Evolutionary conservation across 306 rosid genomes (phyloP).

Genomic region (Morella rubra): DNA sequence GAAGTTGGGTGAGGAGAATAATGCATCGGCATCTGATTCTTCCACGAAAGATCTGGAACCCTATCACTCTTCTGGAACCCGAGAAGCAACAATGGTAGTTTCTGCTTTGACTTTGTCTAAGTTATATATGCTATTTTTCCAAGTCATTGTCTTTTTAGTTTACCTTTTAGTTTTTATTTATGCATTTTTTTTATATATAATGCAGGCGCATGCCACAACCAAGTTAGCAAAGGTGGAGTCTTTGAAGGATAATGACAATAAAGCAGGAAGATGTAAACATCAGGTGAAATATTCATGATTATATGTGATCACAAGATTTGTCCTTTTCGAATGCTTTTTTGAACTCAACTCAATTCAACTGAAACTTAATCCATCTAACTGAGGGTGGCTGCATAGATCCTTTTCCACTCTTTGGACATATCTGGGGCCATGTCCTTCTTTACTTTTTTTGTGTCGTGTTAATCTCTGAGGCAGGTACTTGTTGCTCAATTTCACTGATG

Average conservation of each 20-base stretch:
- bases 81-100: constrained; percentile 35
- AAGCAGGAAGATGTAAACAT: constrained; percentile 42
- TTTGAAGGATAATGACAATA: constrained; percentile 46
- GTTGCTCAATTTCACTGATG: constrained; percentile 26
- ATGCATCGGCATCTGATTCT: constrained; percentile 16
- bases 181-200: background rate
- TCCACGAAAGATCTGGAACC: constrained; percentile 15
- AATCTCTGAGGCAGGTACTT: background rate
- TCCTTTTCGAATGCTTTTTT: background rate
- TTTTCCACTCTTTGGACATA: background rate
- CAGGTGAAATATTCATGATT: constrained; percentile 48
- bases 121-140: constrained; percentile 3
- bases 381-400: background rate
- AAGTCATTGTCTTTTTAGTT: constrained; percentile 19
- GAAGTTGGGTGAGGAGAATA: constrained; percentile 22
- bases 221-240: constrained; percentile 39
- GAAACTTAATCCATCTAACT: background rate
- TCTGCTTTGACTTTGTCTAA: constrained; percentile 21
- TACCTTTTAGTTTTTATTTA: background rate
- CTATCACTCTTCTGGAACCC: constrained; percentile 22
- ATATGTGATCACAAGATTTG: background rate
- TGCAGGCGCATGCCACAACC: constrained; percentile 35
- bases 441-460: constrained; percentile 11
- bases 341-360: background rate
- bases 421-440: background rate